Base-by-base conservation (phyloP, 441 rosid species). In the Lepidium campestre region DNA sequence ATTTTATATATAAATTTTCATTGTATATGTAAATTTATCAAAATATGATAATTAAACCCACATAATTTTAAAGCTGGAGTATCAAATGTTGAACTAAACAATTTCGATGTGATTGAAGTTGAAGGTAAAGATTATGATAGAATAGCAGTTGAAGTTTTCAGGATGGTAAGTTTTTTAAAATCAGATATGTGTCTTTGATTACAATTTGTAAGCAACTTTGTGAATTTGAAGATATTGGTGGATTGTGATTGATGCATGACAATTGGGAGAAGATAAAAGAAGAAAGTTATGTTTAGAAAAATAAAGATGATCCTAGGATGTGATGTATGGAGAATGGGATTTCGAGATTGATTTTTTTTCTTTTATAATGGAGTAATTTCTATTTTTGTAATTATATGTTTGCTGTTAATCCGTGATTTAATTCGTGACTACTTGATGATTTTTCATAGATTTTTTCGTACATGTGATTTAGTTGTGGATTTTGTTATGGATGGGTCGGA, bases 311-410 rank as follows among this genome's bases (percentile, higher is more conserved):
- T 80, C 86, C 91, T n/a, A 59, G 78, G 68, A 71, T 92, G n/a
- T n/a, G n/a, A n/a, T n/a, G 83, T 81, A 76, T 57, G 97, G 97
- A 39, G 86, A 90, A 12, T 90, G 98, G 97, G 82, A 86, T 78
- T 90, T 81, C 23, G 87, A 92, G 96, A 96, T 92, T 56, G 5
- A 59, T 17, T 11, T 23, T 41, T 45, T 39, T 27, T n/a, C n/a
- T n/a, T n/a, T n/a, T n/a, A n/a, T n/a, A n/a, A n/a, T n/a, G n/a
- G n/a, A n/a, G n/a, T n/a, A n/a, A n/a, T n/a, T n/a, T n/a, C n/a
- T n/a, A n/a, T n/a, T n/a, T n/a, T n/a, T n/a, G n/a, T n/a, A n/a
- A n/a, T n/a, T n/a, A n/a, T n/a, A n/a, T n/a, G n/a, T n/a, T n/a
- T n/a, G n/a, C n/a, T n/a, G n/a, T n/a, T n/a, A n/a, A n/a, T n/a